A percentile compares a stretch with the other conserved stretches of the same genome.
Conservation (phyloP, 2,329 filamentous ascomycete species). For the Cordyceps cateniannulata region DNA sequence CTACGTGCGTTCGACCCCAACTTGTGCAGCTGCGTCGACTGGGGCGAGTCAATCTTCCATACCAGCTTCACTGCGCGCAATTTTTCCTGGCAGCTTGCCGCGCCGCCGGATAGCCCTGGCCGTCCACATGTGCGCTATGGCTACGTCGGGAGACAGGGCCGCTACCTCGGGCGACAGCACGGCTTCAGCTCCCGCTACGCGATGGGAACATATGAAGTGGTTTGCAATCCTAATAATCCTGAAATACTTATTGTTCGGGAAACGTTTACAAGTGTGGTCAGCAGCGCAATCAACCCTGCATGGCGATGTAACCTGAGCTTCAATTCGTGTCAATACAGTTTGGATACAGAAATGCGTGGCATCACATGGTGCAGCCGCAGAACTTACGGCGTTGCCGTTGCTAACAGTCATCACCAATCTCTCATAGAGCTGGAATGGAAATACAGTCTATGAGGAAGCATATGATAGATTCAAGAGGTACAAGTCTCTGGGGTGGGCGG, state of each 20-base stretch:
- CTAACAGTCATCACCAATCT: too few species aligned
- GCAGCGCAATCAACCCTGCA: neutral
- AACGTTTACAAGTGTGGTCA: neutral
- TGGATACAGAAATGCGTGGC: neutral
- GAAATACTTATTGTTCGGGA: neutral
- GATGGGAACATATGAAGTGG: neutral
- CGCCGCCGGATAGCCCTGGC: too few species aligned
- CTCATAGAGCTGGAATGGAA: too few species aligned
- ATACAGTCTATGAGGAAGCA: too few species aligned
- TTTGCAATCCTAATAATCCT: neutral
- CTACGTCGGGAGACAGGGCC: neutral
- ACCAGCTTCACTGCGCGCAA: neutral
- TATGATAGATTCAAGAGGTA: too few species aligned
- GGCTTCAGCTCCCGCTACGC: neutral
- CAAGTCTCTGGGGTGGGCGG: too few species aligned
- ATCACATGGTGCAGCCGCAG: neutral
- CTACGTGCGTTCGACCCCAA: neutral
- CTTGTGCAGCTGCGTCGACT: neutral
- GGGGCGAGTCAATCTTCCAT: neutral
- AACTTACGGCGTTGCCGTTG: too few species aligned
- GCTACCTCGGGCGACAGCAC: neutral
- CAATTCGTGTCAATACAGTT: neutral
- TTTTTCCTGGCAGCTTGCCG: neutral
- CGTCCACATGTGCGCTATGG: neutral
- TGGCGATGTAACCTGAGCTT: neutral